These are phyloP conservation scores for Elaphomyces granulatus DNA, from an alignment of 495 filamentous ascomycete species.

Conservation along the genomic window DNA sequence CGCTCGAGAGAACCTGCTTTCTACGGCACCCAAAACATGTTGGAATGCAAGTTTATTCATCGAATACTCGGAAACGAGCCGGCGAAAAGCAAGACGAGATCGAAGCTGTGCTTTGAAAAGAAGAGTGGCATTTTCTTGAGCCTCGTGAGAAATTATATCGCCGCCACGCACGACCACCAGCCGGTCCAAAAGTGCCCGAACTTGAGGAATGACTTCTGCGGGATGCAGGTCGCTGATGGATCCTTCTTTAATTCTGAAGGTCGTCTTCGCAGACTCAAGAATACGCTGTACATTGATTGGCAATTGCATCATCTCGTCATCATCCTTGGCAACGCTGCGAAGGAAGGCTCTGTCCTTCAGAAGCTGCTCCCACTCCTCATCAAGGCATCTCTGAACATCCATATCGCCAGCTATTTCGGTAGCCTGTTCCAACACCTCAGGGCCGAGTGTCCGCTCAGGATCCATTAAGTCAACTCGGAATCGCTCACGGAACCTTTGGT, in stretches of 20 bases:
- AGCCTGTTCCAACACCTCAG: constrained; percentile 71
- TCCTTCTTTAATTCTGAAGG: constrained; percentile 77
- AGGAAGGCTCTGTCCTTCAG: constrained; percentile 59
- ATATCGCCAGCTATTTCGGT: constrained; percentile 77
- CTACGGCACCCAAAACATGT: constrained; percentile 81
- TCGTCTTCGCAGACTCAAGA: constrained; percentile 73
- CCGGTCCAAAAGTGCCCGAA: constrained; percentile 57
- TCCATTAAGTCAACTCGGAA: constrained; percentile 97
- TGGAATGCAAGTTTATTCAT: constrained; percentile 88
- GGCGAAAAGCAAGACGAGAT: constrained; percentile 81
- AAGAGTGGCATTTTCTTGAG: constrained; percentile 71
- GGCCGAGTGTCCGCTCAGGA: constrained; percentile 41
- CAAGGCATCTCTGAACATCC: constrained; percentile 67
- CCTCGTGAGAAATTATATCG: constrained; percentile 69
- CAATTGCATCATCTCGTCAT: constrained; percentile 71
- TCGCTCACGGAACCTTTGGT: constrained; percentile 55
- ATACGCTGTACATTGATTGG: constrained; percentile 85
- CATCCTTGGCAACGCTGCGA: constrained; percentile 49
- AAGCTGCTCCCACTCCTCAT: constrained; percentile 78
- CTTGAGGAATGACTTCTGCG: constrained; percentile 71
- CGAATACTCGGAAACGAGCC: constrained; percentile 66
- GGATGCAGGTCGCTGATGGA: constrained; percentile 81
- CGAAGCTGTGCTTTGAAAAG: constrained; percentile 86
- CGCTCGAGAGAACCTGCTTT: constrained; percentile 68
- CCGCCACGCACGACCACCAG: constrained; percentile 74